phyloP scores from a whole-genome alignment of 1,284 basidiomycete genomes.

The Trametes pubescens region DNA sequence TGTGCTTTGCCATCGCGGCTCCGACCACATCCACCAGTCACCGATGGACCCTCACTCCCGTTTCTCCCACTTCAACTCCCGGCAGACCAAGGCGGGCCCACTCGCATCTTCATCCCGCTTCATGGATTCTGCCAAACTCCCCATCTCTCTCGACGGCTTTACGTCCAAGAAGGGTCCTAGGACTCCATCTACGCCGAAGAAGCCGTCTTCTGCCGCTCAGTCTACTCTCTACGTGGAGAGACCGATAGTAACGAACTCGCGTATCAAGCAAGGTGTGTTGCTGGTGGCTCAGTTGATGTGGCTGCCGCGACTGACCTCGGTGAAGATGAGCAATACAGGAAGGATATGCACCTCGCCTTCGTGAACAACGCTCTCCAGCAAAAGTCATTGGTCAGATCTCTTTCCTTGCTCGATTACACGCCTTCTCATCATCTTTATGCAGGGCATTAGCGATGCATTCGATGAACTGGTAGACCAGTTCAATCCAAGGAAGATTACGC shows the following conservation, averaged over 20 bases:
- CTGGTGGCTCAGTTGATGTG: too few relatives aligned
- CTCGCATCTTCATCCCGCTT: conserved; percentile 51
- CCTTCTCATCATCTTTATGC: conserved; percentile 1
- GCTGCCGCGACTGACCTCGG: neutral
- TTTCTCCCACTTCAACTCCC: conserved; percentile 74
- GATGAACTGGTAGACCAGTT: conserved; percentile 79
- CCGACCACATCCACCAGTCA: conserved; percentile 11
- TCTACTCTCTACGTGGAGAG: conserved; percentile 52
- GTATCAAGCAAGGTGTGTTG: conserved; percentile 64
- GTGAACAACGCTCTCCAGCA: conserved; percentile 85
- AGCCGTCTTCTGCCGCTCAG: conserved; percentile 39
- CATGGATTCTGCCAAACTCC: conserved; percentile 53
- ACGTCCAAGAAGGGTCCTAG: conserved; percentile 47
- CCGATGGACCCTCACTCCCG: conserved; percentile 80
- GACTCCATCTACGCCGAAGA: conserved; percentile 34
- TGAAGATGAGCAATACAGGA: conserved; percentile 72
- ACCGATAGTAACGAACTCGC: conserved; percentile 78
- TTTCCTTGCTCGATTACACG: conserved; percentile 20
- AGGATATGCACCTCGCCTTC: conserved; percentile 87
- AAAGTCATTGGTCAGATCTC: conserved; percentile 65
- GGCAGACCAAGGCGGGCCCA: conserved; percentile 72
- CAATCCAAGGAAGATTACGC: conserved; percentile 55
- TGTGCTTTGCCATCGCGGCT: conserved; percentile 7
- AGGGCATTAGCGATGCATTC: conserved; percentile 75
- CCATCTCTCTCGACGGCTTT: conserved; percentile 51